Base-by-base conservation (phyloP, 2,329 filamentous ascomycete species). In the Bipolaris victoriae region DNA sequence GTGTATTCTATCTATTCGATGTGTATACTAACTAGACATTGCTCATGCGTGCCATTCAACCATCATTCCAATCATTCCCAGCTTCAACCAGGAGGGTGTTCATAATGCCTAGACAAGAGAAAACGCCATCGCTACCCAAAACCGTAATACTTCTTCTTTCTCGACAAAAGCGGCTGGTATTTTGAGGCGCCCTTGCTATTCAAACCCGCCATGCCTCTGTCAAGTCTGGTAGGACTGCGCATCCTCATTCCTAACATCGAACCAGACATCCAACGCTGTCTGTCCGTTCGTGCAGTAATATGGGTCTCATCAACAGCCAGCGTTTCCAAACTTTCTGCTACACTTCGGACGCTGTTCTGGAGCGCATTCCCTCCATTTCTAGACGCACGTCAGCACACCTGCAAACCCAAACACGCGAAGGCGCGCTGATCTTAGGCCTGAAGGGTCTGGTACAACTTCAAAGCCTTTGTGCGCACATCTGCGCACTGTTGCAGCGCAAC, bases 401-500 rank as follows among this genome's bases (percentile, higher is more conserved):
- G 39, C 41, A 58, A 37, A 49, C 40, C 49, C 7, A n/a, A 46
- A 10, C 39, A 35, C 46, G 36, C 26, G 7, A 18, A 3, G 26
- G 24, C 11, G 46, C 40, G 16, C 40, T 43, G 22, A n/a, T 39
- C 55, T 55, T 40, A 60, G 24, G 53, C 57, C 41, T 57, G 57
- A 44, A 61, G 60, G 48, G 57, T 56, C 59, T 66, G 63, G 50
- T 65, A 66, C 66, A 69, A 39, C 65, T 70, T 73, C 45, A 69
- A 65, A 6, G 68, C 62, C 58, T 71, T 71, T 44, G 70, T 69
- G 7, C 70, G 61, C n/a, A 72, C 63, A 46, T 72, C 69, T 52
- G 71, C 67, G 51, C 72, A 76, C 58, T 68, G 64, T 49, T 66
- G 61, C 55, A 91, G 77, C 9, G 83, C 82, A 55, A 80, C 73